These are phyloP conservation scores for Fusarium albosuccineum DNA, from an alignment of 2,329 filamentous ascomycete species.

Conservation along the genomic window DNA sequence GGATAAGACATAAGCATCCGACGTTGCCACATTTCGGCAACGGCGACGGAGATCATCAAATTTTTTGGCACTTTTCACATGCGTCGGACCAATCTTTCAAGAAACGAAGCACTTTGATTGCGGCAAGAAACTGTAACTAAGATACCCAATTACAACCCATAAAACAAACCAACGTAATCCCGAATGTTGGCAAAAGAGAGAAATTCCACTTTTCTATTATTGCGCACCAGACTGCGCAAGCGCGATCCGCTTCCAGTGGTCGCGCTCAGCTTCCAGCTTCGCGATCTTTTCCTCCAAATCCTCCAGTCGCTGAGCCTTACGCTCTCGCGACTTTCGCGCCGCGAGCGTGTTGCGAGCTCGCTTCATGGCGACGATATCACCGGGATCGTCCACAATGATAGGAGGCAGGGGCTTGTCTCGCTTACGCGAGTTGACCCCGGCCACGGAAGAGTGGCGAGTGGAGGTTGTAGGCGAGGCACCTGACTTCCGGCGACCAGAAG, in stretches of 20 bases:
- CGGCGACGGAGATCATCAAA: too few species aligned
- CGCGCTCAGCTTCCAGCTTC: slow-evolving; percentile 74
- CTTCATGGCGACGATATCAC: slow-evolving; percentile 86
- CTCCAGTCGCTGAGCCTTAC: slow-evolving; percentile 83
- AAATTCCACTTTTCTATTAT: slow-evolving; percentile 50
- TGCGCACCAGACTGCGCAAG: slow-evolving; percentile 56
- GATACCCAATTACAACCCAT: slow-evolving; percentile 33
- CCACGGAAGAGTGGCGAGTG: slow-evolving; percentile 74
- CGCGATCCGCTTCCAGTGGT: slow-evolving; percentile 73
- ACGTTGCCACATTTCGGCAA: too few species aligned
- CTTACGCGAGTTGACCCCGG: slow-evolving; percentile 79
- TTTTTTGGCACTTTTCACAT: too few species aligned
- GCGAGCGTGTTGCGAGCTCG: slow-evolving; percentile 93
- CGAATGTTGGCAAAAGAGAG: slow-evolving; percentile 43
- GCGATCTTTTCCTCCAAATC: slow-evolving; percentile 80
- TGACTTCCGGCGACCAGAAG: slow-evolving; percentile 61
- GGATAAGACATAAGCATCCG: too few species aligned
- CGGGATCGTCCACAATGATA: slow-evolving; percentile 80
- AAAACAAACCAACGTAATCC: slow-evolving; percentile 35
- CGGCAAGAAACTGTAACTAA: slow-evolving; percentile 20
- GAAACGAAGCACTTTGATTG: slow-evolving; percentile 19
- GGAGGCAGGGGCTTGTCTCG: slow-evolving; percentile 85
- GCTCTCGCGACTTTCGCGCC: slow-evolving; percentile 90
- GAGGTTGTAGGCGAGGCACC: slow-evolving; percentile 58
- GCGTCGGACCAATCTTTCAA: not conserved